A percentile compares a stretch with the other conserved stretches of the same genome.
phyloP scores from a whole-genome alignment of 331 rosid genomes.

The Acacia pycnantha region DNA sequence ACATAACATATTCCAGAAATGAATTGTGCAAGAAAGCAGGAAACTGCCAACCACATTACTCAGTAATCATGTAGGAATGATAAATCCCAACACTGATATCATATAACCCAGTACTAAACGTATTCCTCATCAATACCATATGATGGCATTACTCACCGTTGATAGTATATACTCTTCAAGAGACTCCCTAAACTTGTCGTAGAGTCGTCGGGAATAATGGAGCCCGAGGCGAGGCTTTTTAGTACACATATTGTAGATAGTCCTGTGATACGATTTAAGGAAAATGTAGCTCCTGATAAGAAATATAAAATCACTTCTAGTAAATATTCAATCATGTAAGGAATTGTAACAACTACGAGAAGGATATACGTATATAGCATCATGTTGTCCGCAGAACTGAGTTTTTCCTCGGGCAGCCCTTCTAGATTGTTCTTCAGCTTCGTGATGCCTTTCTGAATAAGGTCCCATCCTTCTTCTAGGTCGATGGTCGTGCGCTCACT shows the following conservation, averaged over 20 bases:
- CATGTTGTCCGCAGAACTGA: slow-evolving; percentile 77
- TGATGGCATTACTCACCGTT: slow-evolving; percentile 42
- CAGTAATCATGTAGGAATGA: background rate
- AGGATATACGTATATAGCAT: slow-evolving; percentile 81
- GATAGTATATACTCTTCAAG: slow-evolving; percentile 74
- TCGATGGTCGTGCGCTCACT: slow-evolving; percentile 67
- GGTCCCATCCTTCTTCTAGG: slow-evolving; percentile 82
- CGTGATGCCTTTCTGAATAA: slow-evolving; percentile 71
- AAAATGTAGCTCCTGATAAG: background rate
- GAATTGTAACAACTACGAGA: slow-evolving; percentile 3
- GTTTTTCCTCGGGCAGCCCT: slow-evolving; percentile 67
- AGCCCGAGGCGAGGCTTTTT: slow-evolving; percentile 74
- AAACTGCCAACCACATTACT: background rate
- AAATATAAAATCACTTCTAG: slow-evolving; percentile 4
- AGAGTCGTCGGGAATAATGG: slow-evolving; percentile 68
- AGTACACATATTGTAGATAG: slow-evolving; percentile 87
- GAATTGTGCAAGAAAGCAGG: background rate
- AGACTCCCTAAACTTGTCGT: slow-evolving; percentile 71
- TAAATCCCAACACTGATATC: background rate
- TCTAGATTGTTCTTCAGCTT: slow-evolving; percentile 80
- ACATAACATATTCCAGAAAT: background rate
- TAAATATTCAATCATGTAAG: slow-evolving; percentile 3
- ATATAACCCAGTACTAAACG: background rate
- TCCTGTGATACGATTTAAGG: slow-evolving; percentile 48
- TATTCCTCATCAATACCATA: background rate